These are phyloP conservation scores for Singerocomus inundabilis DNA, from an alignment of 1,284 basidiomycete species.

Conservation along the genomic window DNA sequence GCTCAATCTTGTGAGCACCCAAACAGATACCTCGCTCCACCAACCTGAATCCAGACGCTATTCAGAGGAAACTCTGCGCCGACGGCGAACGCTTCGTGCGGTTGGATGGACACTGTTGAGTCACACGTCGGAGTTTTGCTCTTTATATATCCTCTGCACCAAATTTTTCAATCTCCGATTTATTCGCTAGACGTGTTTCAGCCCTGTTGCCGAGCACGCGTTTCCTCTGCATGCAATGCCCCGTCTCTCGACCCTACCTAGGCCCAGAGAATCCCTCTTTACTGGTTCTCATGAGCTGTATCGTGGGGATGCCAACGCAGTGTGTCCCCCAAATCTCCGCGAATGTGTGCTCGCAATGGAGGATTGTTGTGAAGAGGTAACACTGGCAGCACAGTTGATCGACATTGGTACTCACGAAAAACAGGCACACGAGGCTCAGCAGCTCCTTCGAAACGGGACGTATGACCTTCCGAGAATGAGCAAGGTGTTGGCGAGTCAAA, in stretches of 20 bases:
- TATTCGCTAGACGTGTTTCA: constrained; percentile 1
- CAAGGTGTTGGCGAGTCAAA: constrained; percentile 60
- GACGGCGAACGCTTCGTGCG: constrained; percentile 40
- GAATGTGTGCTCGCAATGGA: constrained; percentile 74
- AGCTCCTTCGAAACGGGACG: constrained; percentile 66
- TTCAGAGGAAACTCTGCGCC: constrained; percentile 31
- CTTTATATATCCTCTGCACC: constrained; percentile 10
- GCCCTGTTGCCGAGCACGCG: constrained; percentile 14
- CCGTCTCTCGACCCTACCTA: constrained; percentile 56
- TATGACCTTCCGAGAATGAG: constrained; percentile 67
- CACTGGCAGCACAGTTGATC: background rate
- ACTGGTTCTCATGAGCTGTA: constrained; percentile 56
- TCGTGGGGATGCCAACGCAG: constrained; percentile 55
- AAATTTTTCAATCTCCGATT: constrained; percentile 25
- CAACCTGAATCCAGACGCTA: constrained; percentile 60
- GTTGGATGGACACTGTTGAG: constrained; percentile 49
- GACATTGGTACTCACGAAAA: background rate
- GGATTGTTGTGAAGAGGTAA: constrained; percentile 71
- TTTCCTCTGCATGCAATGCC: constrained; percentile 39
- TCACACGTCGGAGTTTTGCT: constrained; percentile 3
- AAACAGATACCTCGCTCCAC: constrained; percentile 66
- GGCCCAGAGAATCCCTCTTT: constrained; percentile 68
- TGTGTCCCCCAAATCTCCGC: constrained; percentile 64
- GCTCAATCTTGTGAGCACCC: constrained; percentile 70
- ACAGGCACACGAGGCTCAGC: constrained; percentile 65